Evolutionary conservation across 768 basidiomycete genomes (phyloP), one percentile per base, ranked within the genome.

Genomic region (Mycena galopus): DNA sequence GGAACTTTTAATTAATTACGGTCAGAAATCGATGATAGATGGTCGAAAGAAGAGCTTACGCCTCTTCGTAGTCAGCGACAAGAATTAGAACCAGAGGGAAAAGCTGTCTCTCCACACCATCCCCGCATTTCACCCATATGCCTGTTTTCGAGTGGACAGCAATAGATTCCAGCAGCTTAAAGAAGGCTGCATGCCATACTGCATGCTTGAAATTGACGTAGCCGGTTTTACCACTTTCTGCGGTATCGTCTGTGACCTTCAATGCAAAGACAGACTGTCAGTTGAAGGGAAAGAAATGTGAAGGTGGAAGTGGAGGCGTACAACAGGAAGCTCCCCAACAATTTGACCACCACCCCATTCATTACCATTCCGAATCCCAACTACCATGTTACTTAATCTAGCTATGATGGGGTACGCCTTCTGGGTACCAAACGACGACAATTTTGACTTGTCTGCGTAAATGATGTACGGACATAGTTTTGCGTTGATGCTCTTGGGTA

Each of bases 11-110:
- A n/a, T n/a, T 86, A 71, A 35, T 35, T 32, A 23, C 51, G 39
- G 30, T 59, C 39, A 50, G n/a, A 23, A 4, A 2, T 27, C 39
- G 17, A n/a, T n/a, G n/a, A 17, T 30, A 29, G 33, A 57, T n/a
- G n/a, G 72, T 29, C n/a, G n/a, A n/a, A n/a, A n/a, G 25, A 73
- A 60, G 7, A 23, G 62, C 83, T 29, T 79, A 88, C 87, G 84
- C 82, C 78, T 88, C 86, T 69, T 88, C 82, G 63, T 85, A 88
- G 63, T 88, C 85, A 6, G 82, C 80, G 7, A 81, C 83, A 1
- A 86, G 72, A 4, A 86, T 84, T 0, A 85, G 35, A 27, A 88
- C 76, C 11, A 83, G 30, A 1, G 84, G 85, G 33, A 79, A 87
- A 0, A 88, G 50, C 16, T 47, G 72, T 0, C 77, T 79, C 3